These are phyloP conservation scores for Pleurotus salmoneostramineus DNA, from an alignment of 768 basidiomycete genomes.

Conservation along the genomic window DNA sequence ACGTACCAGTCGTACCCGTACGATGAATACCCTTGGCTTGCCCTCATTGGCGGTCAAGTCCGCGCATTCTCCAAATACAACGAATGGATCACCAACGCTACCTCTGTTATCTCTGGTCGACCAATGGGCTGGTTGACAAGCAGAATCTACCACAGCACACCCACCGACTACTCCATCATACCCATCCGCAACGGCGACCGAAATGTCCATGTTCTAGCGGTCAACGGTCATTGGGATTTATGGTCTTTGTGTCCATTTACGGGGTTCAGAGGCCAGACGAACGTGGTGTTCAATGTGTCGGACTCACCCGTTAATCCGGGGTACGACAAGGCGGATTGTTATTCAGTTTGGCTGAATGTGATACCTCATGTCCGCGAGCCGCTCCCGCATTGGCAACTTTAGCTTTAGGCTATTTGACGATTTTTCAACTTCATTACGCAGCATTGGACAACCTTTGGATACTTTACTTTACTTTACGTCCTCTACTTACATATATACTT, in stretches of 20 bases:
- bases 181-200: slow-evolving; percentile 34
- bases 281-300: slow-evolving; percentile 31
- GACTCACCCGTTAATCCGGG: slow-evolving; percentile 13
- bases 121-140: slow-evolving; percentile 35
- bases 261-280: slow-evolving; percentile 24
- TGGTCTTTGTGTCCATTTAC: slow-evolving; percentile 37
- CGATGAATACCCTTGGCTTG: slow-evolving; percentile 40
- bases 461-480: too few species aligned
- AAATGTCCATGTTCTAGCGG: slow-evolving; percentile 23
- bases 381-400: too few species aligned
- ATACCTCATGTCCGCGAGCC: slow-evolving; percentile 8
- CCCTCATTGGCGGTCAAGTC: slow-evolving; percentile 32
- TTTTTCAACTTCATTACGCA: not conserved
- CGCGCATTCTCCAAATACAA: slow-evolving; percentile 30
- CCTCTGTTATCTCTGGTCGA: slow-evolving; percentile 24
- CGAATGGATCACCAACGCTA: slow-evolving; percentile 35
- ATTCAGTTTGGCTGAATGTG: slow-evolving; percentile 25
- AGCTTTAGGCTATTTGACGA: not conserved
- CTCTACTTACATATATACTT: too few species aligned
- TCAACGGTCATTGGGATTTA: slow-evolving; percentile 22
- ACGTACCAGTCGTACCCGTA: slow-evolving; percentile 48
- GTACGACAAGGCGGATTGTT: slow-evolving; percentile 26
- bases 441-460: too few species aligned
- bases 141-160: slow-evolving; percentile 16
- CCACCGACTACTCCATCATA: slow-evolving; percentile 11